These are phyloP conservation scores for Choanephora cucurbitarum DNA, from an alignment of 371 early-diverging fungal genomes.

Conservation along the genomic window DNA sequence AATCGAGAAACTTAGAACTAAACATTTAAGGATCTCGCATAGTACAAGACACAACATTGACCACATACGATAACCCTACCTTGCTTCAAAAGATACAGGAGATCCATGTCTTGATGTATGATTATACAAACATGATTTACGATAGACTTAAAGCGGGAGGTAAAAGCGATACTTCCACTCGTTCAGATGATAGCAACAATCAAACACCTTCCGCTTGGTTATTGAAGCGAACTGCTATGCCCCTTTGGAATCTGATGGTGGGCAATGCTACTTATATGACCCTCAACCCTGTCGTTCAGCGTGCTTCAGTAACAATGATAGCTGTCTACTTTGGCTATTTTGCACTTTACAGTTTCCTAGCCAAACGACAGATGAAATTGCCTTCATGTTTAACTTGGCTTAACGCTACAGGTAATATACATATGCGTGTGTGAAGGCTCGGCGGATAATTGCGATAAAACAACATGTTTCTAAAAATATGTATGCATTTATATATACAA, in stretches of 20 bases:
- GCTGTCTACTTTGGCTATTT: constrained; percentile 6
- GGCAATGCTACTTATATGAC: constrained; percentile 28
- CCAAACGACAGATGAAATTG: constrained; percentile 33
- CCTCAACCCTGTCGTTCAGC: constrained; percentile 28
- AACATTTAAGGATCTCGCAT: no score
- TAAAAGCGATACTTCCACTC: not conserved
- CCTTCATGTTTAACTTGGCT: constrained; percentile 15
- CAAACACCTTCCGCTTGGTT: constrained; percentile 25
- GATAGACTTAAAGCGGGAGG: constrained; percentile 21
- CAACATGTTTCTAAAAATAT: no score
- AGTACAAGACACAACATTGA: no score
- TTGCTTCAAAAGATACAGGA: constrained; percentile 27
- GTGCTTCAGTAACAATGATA: constrained; percentile 12
- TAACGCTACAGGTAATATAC: constrained; percentile 7
- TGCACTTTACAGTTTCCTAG: constrained; percentile 19
- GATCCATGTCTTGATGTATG: constrained; percentile 33
- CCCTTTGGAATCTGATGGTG: constrained; percentile 30
- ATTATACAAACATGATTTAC: constrained; percentile 23
- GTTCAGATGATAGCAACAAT: not conserved
- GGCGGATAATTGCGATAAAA: not conserved
- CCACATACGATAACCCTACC: no score
- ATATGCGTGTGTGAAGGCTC: no score
- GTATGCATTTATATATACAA: no score
- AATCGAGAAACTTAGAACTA: no score
- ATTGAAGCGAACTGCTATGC: constrained; percentile 11